Base-by-base conservation (phyloP, 192 early-diverging fungal genomes). In the Umbelopsis isabellina region DNA sequence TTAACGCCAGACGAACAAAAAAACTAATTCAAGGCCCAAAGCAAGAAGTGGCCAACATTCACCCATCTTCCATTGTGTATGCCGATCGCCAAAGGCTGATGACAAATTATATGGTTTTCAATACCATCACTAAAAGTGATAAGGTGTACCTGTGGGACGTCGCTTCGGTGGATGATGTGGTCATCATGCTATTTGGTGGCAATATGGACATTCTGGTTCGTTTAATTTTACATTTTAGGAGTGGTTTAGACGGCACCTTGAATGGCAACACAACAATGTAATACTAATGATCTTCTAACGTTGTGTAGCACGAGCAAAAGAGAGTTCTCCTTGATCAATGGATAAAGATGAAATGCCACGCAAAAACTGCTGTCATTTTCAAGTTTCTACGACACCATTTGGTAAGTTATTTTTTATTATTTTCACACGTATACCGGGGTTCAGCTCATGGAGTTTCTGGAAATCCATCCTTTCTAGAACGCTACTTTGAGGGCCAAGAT, bases 61-160 rank as follows among this genome's bases (percentile, higher is more conserved):
- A 97, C 74, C 96, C 94, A 22, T 86, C 90, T 51, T 95, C 94
- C 0, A 79, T 88, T 44, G 69, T 91, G 37, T 93, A 90, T 72
- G 64, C 70, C 2, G 71, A 74, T 11, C 70, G 78, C 49, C 72
- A 74, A 64, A 47, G 50, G 11, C 30, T 75, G 0, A 50, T 65
- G 1, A 50, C 72, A 13, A 41, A 79, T 11, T 52, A 65, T 22
- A 20, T 87, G 45, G 75, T 82, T 16, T 87, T 83, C 49, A 85
- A 87, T 70, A 83, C 79, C n/a, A 70, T 84, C 10, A 81, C 84
- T 64, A 79, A 78, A 50, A 81, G 80, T 16, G 73, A 75, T 18
- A 82, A 76, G 66, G 80, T 83, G 18, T 84, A 83, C 51, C 74
- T 87, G 33, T 84, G 85, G 83, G 85, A 87, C 50, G 75, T 79